These are phyloP conservation scores for Picochlorum sp. DNA, from an alignment of 139 green algal species.

Conservation along the genomic window DNA sequence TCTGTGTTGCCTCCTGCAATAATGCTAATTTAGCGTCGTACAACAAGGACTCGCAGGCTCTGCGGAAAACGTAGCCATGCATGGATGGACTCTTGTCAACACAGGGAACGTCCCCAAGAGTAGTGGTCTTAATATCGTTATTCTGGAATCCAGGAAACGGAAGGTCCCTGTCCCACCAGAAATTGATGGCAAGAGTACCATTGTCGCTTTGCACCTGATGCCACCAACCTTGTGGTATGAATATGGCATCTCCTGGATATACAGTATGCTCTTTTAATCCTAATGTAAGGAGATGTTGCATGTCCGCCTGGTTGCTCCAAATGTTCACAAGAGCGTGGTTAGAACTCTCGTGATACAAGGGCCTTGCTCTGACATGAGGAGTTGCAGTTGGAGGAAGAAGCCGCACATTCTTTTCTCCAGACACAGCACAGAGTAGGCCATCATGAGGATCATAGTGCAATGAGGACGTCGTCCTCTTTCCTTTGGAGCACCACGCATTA, in stretches of 20 bases:
- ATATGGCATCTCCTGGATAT: constrained; percentile 80
- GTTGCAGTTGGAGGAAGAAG: constrained; percentile 30
- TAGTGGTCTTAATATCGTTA: not conserved
- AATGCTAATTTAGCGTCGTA: too few relatives aligned
- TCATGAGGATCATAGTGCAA: constrained; percentile 74
- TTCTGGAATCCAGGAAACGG: not conserved
- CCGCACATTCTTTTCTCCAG: constrained; percentile 49
- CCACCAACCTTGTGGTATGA: constrained; percentile 83
- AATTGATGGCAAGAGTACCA: constrained; percentile 62
- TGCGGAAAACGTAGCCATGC: too few relatives aligned
- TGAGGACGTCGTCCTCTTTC: not conserved
- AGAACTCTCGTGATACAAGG: too few relatives aligned
- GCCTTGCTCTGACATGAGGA: too few relatives aligned
- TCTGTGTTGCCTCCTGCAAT: too few relatives aligned
- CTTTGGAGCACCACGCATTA: not conserved
- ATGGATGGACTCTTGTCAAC: too few relatives aligned
- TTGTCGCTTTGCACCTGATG: constrained; percentile 61
- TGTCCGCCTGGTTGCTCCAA: too few relatives aligned
- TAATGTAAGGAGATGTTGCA: too few relatives aligned
- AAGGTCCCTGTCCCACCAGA: constrained; percentile 54
- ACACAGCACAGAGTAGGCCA: constrained; percentile 63
- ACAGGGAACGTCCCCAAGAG: too few relatives aligned
- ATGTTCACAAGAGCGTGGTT: too few relatives aligned
- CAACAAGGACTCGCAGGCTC: too few relatives aligned
- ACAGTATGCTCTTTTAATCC: too few relatives aligned